Base-by-base conservation (phyloP, 1,139 yeast genomes). In the Taiozyma sp. region DNA sequence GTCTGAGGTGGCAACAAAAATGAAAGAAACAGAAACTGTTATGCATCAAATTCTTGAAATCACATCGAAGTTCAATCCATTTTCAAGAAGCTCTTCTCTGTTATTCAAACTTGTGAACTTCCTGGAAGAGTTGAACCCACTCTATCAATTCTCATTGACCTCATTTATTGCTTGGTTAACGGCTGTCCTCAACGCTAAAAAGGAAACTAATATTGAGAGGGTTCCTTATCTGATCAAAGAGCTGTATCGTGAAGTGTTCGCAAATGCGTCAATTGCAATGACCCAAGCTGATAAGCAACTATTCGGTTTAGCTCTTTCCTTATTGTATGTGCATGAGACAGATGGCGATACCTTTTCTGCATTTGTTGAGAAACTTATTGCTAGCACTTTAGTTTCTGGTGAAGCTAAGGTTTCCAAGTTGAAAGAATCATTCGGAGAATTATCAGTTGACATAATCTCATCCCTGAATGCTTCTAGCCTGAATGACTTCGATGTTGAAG, bases 61-160 rank as follows among this genome's bases (percentile, higher is more conserved):
- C 14, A 69, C 83, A 60, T 65, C 66, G 7, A 66, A 70, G 30
- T 89, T 78, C 59, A 65, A 70, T 32, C 78, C 80, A 1, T 68
- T 88, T 28, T 87, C 93, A 0, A 63, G 64, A 9, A 81, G 80
- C 50, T 75, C 84, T 43, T 76, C 89, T 0, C 59, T 62, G 24
- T 65, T 88, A 1, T 85, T 74, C 59, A 62, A 71, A 0, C 58
- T 84, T 7, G 57, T 83, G 44, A 76, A 75, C 41, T 60, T 63
- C 6, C 63, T 89, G 13, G 66, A 73, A 50, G 52, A 56, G 0
- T 51, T 84, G 39, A 78, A 76, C 53, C 65, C 65, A 42, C 79
- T 82, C 56, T 90, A 88, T 65, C 78, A 76, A 46, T 83, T 86
- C 60, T 72, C 92, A 0, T 68, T 84, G 44, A 69, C 73, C 8